Evolutionary conservation across 805 yeast genomes (phyloP), one percentile per base, ranked within the genome.

Genomic region (Geotrichum ghanense): DNA sequence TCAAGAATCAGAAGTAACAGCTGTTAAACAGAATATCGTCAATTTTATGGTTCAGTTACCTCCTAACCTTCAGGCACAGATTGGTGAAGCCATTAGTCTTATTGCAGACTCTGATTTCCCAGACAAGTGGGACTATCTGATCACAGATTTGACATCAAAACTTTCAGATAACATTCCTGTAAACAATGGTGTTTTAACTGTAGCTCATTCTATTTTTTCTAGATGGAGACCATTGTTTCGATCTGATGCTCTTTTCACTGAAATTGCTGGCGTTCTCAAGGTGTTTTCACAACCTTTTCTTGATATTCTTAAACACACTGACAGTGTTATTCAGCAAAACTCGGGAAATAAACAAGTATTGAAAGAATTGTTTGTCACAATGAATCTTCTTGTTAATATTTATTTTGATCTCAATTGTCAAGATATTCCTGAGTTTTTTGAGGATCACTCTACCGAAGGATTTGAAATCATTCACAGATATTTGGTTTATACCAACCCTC

Each of bases 91-190:
- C 1, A 80, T 94, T 47, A 79, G 95, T 14, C 70, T 85, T 46
- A 90, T 92, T 57, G 98, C 99, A 2, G 96, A 89, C 61, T 80
- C 88, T 49, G 99, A 92, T 62, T 92, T 92, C 67, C 98, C 98
- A 1, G 82, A 83, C 35, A 70, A 79, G 44, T 92, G 99, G 99
- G 78, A 79, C 1, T 72, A 74, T 45, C 71, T 92, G 50, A 60
- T 65, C 3, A 61, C 70, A 25, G 60, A 81, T 47, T 71, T 92
- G 50, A 85, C 88, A 0, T 57, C 70, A 1, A 80, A 79, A 58
- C 69, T 92, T 42, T 74, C 81, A 2, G 73, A 72, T n/a, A 87
- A 86, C 58, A 76, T 83, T 72, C 70, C 72, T 12, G 74, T 78
- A 45, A 87, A 88, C 62, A 83, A 81, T 55, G 95, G 96, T 46